Base-by-base conservation (phyloP, 163 green algal species). In the Volvox carteri region DNA sequence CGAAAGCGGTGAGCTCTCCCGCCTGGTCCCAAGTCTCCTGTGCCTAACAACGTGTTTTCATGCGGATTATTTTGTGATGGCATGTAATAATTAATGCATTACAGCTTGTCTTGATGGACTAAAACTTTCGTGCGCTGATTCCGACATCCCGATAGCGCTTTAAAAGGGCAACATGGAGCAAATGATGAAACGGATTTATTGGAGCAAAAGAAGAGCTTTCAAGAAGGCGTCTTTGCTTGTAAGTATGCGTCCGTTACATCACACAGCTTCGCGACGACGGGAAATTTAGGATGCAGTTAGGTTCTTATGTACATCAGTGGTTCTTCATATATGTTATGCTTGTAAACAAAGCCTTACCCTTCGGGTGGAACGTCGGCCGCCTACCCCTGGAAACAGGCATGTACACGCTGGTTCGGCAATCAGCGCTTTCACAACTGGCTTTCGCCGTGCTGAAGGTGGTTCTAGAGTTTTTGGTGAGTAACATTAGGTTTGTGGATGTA, bases 131-230 rank as follows among this genome's bases (percentile, higher is more conserved):
- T n/a, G n/a, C n/a, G n/a, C n/a, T n/a, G n/a, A n/a, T 46, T n/a
- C 5, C 8, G 7, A 65, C 48, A 37, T 70, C n/a, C 9, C 0
- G n/a, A 52, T 19, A 70, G 35, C 46, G 50, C 52, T 8, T 39
- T 74, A 19, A 4, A 56, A 12, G 42, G 42, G 23, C 75, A 84
- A 21, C 75, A 84, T 50, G 75, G 30, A 16, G 33, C 18, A 30
- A 50, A 84, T 19, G 75, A 84, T 23, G 75, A 70, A 50, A 84
- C 75, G 12, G 79, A 87, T 30, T 8, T 88, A 14, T 65, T 89
- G 50, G 84, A 89, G 70, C 84, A 89, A n/a, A 89, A 84, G 52
- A 52, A 70, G 30, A 89, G 67, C 46, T 28, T 84, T 4, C 84
- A 84, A 35, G 84, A 89, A 4, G 84, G 84, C 2, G 46, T 89